Evolutionary conservation across 2,329 filamentous ascomycete genomes (phyloP).

Genomic region (Penicillium polonicum): DNA sequence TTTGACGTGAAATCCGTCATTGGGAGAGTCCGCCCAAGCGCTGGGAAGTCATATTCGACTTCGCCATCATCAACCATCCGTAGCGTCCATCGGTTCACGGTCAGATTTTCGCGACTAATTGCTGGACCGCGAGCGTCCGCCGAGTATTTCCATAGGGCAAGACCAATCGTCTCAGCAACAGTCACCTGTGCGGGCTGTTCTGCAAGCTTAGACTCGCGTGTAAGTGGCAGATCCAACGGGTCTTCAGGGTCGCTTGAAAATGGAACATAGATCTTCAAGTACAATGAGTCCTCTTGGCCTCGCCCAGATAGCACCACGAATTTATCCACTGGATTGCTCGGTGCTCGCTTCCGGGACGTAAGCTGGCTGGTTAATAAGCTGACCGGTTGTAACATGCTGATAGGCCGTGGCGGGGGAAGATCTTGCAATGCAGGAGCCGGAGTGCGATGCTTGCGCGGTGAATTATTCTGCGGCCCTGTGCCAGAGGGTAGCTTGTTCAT

Average conservation of each 20-base stretch:
- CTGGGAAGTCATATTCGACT: constrained; percentile 65
- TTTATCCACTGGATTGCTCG: constrained; percentile 60
- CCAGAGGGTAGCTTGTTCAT: constrained; percentile 41
- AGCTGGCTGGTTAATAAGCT: constrained; percentile 60
- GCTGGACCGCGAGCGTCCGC: constrained; percentile 58
- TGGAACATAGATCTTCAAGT: constrained; percentile 63
- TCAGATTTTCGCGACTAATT: constrained; percentile 53
- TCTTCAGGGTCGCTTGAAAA: constrained; percentile 57
- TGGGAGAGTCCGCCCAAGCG: constrained; percentile 56
- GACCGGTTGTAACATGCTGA: constrained; percentile 57
- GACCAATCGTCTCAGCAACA: constrained; percentile 63
- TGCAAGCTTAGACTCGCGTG: constrained; percentile 55
- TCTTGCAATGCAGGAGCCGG: constrained; percentile 53
- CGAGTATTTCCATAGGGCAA: constrained; percentile 61
- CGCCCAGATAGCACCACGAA: constrained; percentile 62
- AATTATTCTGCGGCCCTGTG: constrained; percentile 39
- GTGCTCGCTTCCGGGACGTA: constrained; percentile 56
- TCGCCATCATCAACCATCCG: constrained; percentile 69
- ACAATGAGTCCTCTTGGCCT: constrained; percentile 59
- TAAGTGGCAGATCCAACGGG: constrained; percentile 58
- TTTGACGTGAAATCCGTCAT: constrained; percentile 66
- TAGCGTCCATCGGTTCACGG: constrained; percentile 63
- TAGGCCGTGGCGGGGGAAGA: constrained; percentile 60
- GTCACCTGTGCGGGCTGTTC: constrained; percentile 50
- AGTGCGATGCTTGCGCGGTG: constrained; percentile 53